Conservation (phyloP, 2,329 filamentous ascomycete genomes). For the Talaromyces marneffei region DNA sequence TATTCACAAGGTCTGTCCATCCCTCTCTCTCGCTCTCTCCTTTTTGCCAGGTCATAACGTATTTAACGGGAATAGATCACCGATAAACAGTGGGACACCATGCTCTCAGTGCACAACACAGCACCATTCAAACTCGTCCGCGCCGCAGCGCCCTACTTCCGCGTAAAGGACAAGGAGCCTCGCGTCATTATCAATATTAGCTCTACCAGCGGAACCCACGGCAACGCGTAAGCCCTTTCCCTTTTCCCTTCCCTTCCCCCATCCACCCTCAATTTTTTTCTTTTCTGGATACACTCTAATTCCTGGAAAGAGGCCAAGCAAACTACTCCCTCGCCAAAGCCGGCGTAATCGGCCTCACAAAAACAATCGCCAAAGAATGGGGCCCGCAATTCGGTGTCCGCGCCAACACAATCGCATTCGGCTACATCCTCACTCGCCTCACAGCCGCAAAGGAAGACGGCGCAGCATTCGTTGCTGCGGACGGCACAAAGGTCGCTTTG, state of each 20-base stretch:
- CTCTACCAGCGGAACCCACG: constrained; percentile 73
- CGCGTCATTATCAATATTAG: constrained; percentile 79
- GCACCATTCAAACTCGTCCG: constrained; percentile 80
- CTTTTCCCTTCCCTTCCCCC: background rate
- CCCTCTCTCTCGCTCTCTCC: too few species aligned
- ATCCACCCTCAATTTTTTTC: too few species aligned
- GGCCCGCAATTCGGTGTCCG: constrained; percentile 76
- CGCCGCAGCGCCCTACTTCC: constrained; percentile 77
- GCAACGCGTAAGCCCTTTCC: constrained; percentile 58
- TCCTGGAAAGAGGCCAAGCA: constrained; percentile 57
- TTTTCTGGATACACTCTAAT: background rate
- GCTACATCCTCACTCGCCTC: constrained; percentile 70
- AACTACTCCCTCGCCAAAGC: constrained; percentile 86
- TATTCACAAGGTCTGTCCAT: constrained; percentile 64
- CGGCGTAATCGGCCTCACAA: constrained; percentile 73
- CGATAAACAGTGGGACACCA: constrained; percentile 87
- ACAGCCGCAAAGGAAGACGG: constrained; percentile 81
- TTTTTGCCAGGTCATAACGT: too few species aligned
- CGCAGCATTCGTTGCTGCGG: constrained; percentile 68
- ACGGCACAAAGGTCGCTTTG: constrained; percentile 67
- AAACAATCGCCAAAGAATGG: constrained; percentile 91
- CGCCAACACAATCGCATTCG: constrained; percentile 78
- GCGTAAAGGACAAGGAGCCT: constrained; percentile 74
- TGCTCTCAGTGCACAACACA: constrained; percentile 74
- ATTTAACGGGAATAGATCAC: constrained; percentile 55